Percentiles rank a stretch among this genome's conserved stretches.
Evolutionary conservation across 345 rosid genomes (phyloP).

Genomic region (Nasturtium officinale): DNA sequence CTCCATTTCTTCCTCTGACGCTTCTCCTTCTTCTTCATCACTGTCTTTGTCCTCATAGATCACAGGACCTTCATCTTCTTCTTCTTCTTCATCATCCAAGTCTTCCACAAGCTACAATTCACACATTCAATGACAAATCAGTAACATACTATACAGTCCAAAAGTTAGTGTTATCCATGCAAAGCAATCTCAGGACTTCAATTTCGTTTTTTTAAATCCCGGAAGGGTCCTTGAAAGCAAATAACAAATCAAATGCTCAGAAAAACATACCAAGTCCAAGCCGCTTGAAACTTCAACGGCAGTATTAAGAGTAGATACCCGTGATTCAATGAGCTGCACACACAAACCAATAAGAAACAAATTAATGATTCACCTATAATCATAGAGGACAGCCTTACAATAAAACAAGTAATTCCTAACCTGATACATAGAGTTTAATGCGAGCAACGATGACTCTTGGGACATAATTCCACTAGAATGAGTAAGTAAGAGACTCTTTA

Average conservation of each 20-base stretch:
- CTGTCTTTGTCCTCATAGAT: slow-evolving; percentile 76
- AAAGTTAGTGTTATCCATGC: background rate
- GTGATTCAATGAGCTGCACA: slow-evolving; percentile 81
- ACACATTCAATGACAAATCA: slow-evolving; percentile 17
- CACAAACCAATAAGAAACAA: slow-evolving; percentile 19
- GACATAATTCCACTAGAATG: slow-evolving; percentile 88
- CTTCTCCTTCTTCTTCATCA: slow-evolving; percentile 62
- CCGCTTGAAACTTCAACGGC: slow-evolving; percentile 72
- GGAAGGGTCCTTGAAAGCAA: too few relatives aligned
- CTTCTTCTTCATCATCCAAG: slow-evolving; percentile 46
- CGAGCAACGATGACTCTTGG: slow-evolving; percentile 70
- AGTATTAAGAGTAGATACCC: slow-evolving; percentile 66
- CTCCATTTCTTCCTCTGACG: slow-evolving; percentile 44
- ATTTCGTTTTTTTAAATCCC: background rate
- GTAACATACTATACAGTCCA: background rate
- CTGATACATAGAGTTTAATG: slow-evolving; percentile 87
- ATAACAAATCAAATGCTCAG: too few relatives aligned
- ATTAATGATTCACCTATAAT: background rate
- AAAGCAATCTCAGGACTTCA: slow-evolving; percentile 9
- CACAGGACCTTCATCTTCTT: slow-evolving; percentile 58
- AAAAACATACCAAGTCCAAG: slow-evolving; percentile 53
- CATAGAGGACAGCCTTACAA: background rate
- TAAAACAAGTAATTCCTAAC: slow-evolving; percentile 41
- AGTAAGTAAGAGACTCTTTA: slow-evolving; percentile 73
- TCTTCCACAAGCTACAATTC: slow-evolving; percentile 48